Evolutionary conservation across 2,329 filamentous ascomycete species (phyloP), one percentile per base, ranked within the genome.

Genomic region (Colletotrichum somersetense): DNA sequence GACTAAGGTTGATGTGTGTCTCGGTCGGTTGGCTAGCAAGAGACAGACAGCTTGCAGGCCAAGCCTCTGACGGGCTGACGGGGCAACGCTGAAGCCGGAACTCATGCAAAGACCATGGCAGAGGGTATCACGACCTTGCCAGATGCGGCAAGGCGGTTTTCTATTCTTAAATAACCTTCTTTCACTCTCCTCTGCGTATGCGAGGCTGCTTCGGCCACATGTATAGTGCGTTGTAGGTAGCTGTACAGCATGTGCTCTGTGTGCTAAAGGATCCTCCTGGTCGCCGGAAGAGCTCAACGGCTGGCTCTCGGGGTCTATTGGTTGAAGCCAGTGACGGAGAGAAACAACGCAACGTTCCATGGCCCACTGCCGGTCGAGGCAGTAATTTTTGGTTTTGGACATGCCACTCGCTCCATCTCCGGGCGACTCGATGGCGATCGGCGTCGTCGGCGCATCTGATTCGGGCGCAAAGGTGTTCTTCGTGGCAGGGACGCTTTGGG

Each of bases 161-260:
- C 71, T 73, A 73, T 73, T 73, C 50, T 73, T 73, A 67, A 73
- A 73, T 73, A 73, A 73, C 71, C 71, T 73, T 73, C 71, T 73
- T 73, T 73, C 40, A 33, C 61, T 66, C 48, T 55, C 38, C n/a
- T 62, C 50, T 46, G 58, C 38, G 30, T 62, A 42, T 46, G 58
- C 38, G 44, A 56, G 46, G 46, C 44, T 56, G 53, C 44, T 61
- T 69, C 66, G 71, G 61, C 46, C 55, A 62, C 58, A 46, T 46
- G 10, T 2, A 4, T 46, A 46, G 10, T 42, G 4, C 3, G 4
- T 40, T 11, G 10, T 40, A 40, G 33, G 33, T 35, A 33, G 3
- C 33, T 8, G 10, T 46, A 44, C 48, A 66, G 42, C 66, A 53
- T 59, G 44, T 44, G 62, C 33, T 58, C 50, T 35, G 52, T 46